A percentile compares a stretch with the other conserved stretches of the same genome.
phyloP scores from a whole-genome alignment of 768 basidiomycete species.

The Suillus discolor region DNA sequence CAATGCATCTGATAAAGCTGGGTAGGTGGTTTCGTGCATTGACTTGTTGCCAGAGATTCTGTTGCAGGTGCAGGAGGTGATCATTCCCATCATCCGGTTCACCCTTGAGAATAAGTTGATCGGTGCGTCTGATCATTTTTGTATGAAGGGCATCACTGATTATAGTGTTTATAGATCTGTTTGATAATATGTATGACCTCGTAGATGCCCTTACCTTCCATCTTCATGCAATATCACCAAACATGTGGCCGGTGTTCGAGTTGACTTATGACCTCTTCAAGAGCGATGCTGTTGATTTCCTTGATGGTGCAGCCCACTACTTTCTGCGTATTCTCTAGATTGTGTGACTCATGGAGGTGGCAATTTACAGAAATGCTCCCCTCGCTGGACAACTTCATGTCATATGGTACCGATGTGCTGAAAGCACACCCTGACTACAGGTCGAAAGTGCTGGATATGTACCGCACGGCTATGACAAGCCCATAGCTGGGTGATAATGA shows the following conservation, averaged over 20 bases:
- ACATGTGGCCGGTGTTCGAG: slow-evolving; percentile 89
- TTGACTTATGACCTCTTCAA: slow-evolving; percentile 83
- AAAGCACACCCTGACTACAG: slow-evolving; percentile 74
- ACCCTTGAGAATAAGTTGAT: slow-evolving; percentile 79
- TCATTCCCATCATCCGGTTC: slow-evolving; percentile 75
- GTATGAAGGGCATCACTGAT: neutral
- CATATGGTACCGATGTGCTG: slow-evolving; percentile 78
- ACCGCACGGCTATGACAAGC: slow-evolving; percentile 69
- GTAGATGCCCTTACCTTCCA: slow-evolving; percentile 87
- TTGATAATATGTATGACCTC: slow-evolving; percentile 86
- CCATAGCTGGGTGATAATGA: slow-evolving; percentile 82
- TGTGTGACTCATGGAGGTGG: neutral
- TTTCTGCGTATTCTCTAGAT: neutral
- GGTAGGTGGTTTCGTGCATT: slow-evolving; percentile 73
- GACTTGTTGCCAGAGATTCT: slow-evolving; percentile 76
- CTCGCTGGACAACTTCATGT: slow-evolving; percentile 85
- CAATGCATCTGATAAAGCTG: slow-evolving; percentile 1
- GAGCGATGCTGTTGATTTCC: slow-evolving; percentile 79
- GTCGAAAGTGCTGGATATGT: slow-evolving; percentile 83
- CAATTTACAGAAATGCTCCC: slow-evolving; percentile 81
- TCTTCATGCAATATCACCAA: slow-evolving; percentile 70
- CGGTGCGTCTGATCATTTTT: slow-evolving; percentile 46
- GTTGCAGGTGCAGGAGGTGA: slow-evolving; percentile 76
- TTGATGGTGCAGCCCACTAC: slow-evolving; percentile 61
- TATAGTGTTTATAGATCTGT: slow-evolving; percentile 56